Conservation (phyloP, 495 filamentous ascomycete species). For the Recurvomyces mirabilis region DNA sequence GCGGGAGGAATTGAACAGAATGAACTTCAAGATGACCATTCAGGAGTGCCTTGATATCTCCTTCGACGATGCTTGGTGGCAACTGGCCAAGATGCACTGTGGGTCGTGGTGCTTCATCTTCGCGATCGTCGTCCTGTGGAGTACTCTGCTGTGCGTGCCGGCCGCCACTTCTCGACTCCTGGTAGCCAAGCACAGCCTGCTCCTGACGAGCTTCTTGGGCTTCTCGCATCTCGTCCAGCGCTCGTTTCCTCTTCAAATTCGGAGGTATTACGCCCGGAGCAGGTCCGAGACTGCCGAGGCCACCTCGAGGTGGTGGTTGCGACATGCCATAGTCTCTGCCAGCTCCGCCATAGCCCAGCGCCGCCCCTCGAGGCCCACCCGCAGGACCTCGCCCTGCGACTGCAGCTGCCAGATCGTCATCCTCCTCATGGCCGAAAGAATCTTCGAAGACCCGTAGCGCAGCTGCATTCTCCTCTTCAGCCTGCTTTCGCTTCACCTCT, state of each 20-base stretch:
- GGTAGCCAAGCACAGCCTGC: conserved; percentile 44
- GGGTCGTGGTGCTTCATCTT: conserved; percentile 71
- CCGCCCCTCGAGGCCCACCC: conserved; percentile 22
- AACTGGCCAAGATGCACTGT: conserved; percentile 62
- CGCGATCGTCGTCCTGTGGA: conserved; percentile 35
- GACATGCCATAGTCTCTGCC: conserved; percentile 18
- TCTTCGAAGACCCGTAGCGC: conserved; percentile 87
- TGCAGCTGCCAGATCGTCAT: conserved; percentile 27
- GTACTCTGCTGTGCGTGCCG: conserved; percentile 24
- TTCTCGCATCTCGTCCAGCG: conserved; percentile 39
- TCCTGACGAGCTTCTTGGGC: conserved; percentile 27
- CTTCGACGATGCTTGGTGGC: conserved; percentile 55
- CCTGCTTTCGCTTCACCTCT: conserved; percentile 77
- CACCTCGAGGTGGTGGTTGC: conserved; percentile 42
- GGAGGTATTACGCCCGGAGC: conserved; percentile 37
- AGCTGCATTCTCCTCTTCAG: conserved; percentile 80
- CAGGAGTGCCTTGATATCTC: conserved; percentile 63
- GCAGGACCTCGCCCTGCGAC: conserved; percentile 34
- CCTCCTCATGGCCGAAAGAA: conserved; percentile 67
- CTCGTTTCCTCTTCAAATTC: conserved; percentile 35
- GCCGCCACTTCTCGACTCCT: conserved; percentile 29
- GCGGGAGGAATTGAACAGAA: conserved; percentile 60
- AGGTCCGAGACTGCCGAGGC: conserved; percentile 66
- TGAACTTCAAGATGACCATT: conserved; percentile 60
- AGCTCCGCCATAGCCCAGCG: conserved; percentile 21